These are phyloP conservation scores for Bauhinia variegata DNA, from an alignment of 306 rosid genomes.

Conservation along the genomic window DNA sequence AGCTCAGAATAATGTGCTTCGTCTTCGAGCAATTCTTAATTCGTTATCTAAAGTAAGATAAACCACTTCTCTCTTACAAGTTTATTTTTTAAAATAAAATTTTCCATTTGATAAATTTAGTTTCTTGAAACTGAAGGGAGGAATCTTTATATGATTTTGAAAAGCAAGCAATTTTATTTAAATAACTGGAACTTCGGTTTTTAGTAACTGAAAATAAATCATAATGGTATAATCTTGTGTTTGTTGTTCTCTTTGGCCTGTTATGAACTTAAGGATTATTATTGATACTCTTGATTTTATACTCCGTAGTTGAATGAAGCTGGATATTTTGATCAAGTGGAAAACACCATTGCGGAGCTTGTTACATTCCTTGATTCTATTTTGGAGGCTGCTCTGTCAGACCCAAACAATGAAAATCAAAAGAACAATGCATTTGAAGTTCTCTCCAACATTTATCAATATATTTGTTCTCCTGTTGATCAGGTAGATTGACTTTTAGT, in stretches of 20 bases:
- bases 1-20: constrained; percentile 41
- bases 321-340: constrained; percentile 47
- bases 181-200: not conserved
- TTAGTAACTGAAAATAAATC: not conserved
- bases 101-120: not conserved
- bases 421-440: constrained; percentile 50
- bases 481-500: constrained; percentile 53
- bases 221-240: no score
- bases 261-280: not conserved
- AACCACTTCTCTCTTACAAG: not conserved
- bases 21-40: constrained; percentile 54
- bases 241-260: not conserved
- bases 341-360: constrained; percentile 53
- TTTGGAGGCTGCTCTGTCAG: constrained; percentile 52
- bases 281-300: constrained; percentile 22
- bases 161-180: constrained; percentile 1
- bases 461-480: constrained; percentile 54
- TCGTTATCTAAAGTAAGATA: constrained; percentile 60
- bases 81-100: not conserved
- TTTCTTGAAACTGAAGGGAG: not conserved
- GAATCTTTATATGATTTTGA: not conserved
- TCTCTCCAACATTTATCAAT: constrained; percentile 54
- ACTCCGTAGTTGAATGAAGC: constrained; percentile 50
- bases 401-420: constrained; percentile 50
- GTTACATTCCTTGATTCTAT: constrained; percentile 56